A percentile compares a stretch with the other conserved stretches of the same genome.
phyloP scores from a whole-genome alignment of 2,329 filamentous ascomycete species.

The Alternaria sp. region DNA sequence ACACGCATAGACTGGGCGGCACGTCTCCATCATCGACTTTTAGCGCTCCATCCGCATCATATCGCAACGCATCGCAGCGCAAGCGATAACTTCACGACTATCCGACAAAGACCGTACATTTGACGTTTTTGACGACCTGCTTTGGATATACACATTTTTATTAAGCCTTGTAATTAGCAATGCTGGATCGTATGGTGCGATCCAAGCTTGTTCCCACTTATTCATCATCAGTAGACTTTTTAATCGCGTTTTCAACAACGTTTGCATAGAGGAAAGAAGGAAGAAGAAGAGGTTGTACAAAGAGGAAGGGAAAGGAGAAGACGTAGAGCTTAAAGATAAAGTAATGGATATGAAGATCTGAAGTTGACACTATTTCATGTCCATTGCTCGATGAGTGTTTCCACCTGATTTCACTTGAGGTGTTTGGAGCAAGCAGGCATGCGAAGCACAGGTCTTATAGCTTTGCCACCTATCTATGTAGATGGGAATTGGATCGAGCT shows the following conservation, averaged over 20 bases:
- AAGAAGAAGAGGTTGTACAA: background rate
- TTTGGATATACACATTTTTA: background rate
- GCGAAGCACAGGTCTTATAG: no score
- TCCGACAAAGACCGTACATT: background rate
- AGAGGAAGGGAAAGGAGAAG: background rate
- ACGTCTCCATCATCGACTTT: background rate
- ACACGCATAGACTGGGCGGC: background rate
- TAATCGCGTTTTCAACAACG: conserved; percentile 2
- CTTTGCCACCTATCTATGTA: no score
- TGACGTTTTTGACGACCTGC: background rate
- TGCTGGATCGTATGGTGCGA: background rate
- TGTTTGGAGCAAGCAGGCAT: no score
- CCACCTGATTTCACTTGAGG: no score
- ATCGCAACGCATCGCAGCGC: background rate
- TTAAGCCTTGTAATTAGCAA: background rate
- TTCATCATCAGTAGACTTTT: background rate
- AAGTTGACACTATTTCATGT: no score
- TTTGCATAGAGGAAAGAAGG: background rate
- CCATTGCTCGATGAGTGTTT: no score
- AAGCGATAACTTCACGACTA: background rate
- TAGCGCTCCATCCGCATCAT: background rate
- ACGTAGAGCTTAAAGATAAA: background rate
- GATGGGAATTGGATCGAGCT: no score
- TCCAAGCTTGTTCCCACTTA: background rate
- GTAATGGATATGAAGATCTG: no score